Evolutionary conservation across 306 rosid species (phyloP).

Genomic region (Corylus heterophylla): DNA sequence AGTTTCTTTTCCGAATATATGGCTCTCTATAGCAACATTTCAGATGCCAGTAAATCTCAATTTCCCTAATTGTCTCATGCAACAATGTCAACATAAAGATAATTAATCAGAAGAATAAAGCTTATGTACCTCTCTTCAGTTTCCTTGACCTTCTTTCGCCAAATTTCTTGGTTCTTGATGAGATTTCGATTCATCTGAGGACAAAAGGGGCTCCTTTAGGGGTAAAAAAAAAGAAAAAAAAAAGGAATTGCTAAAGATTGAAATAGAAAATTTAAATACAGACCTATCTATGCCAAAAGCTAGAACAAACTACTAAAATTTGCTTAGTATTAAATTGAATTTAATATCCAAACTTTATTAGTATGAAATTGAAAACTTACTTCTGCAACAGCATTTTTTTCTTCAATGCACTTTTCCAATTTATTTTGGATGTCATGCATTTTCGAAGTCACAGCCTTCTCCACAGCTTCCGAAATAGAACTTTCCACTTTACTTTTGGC

Average conservation of each 20-base stretch:
- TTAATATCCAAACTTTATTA: background rate
- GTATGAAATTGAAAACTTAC: constrained; percentile 36
- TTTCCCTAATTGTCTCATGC: background rate
- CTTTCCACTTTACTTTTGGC: constrained; percentile 65
- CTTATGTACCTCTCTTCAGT: constrained; percentile 68
- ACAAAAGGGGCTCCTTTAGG: constrained; percentile 18
- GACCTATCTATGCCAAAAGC: constrained; percentile 6
- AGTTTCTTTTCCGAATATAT: background rate
- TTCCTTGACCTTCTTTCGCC: constrained; percentile 62
- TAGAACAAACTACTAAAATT: background rate
- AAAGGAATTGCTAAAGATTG: constrained; percentile 16
- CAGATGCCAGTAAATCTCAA: background rate
- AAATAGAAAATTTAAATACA: background rate
- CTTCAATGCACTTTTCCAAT: constrained; percentile 61
- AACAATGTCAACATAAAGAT: background rate
- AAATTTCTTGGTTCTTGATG: constrained; percentile 73
- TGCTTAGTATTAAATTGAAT: background rate
- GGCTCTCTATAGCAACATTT: background rate
- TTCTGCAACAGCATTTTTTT: constrained; percentile 59
- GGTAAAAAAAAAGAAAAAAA: background rate
- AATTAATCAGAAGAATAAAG: background rate
- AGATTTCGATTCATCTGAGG: constrained; percentile 62
- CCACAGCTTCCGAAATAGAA: constrained; percentile 70
- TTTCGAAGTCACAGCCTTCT: constrained; percentile 61
- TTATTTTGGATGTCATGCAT: constrained; percentile 69